Percentiles rank a stretch among this genome's conserved stretches.
Evolutionary conservation across 192 early-diverging fungal genomes (phyloP).

Genomic region (Diversispora eburnea): DNA sequence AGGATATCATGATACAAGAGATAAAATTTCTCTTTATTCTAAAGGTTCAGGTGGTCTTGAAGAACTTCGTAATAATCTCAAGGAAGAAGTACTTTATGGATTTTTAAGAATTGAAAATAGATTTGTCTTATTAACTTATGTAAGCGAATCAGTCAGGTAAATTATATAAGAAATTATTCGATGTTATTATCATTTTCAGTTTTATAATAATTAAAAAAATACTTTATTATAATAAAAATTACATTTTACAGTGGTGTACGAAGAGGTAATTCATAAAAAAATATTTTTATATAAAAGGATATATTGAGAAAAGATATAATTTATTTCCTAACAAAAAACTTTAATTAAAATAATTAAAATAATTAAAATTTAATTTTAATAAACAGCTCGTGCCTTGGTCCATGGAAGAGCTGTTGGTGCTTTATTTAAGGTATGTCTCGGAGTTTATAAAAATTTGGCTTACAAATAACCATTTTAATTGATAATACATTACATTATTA

Average conservation of each 20-base stretch:
- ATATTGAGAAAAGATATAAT: neutral
- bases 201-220: neutral
- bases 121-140: constrained; percentile 54
- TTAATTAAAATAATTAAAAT: too few species aligned
- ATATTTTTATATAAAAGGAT: neutral
- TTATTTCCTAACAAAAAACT: neutral
- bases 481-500: constrained; percentile 30
- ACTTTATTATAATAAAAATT: neutral
- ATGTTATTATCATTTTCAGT: neutral
- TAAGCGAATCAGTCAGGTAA: constrained; percentile 61
- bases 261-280: neutral
- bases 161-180: neutral
- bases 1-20: constrained; percentile 60
- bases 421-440: constrained; percentile 47
- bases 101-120: constrained; percentile 57
- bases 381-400: constrained; percentile 56
- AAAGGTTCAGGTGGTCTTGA: constrained; percentile 51
- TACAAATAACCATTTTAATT: neutral
- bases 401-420: constrained; percentile 60
- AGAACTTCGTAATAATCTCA: constrained; percentile 51
- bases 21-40: constrained; percentile 59
- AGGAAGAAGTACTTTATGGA: constrained; percentile 57
- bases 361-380: neutral
- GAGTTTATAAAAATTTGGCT: constrained; percentile 25
- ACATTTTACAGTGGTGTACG: constrained; percentile 21